phyloP scores from a whole-genome alignment of 441 rosid genomes.

The Euphorbia corollata region DNA sequence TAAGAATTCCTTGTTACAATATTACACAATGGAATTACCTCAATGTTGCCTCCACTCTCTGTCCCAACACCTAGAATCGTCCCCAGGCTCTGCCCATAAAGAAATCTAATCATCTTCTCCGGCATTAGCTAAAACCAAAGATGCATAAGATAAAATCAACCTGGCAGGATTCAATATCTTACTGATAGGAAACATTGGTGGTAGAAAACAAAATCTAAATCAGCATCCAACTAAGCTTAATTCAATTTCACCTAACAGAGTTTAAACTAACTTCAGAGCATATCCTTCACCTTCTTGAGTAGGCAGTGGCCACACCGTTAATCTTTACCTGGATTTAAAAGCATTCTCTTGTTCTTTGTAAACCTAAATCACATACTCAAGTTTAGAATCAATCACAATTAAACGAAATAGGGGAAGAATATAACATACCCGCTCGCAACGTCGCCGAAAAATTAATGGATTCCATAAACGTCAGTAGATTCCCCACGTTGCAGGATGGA shows the following conservation, averaged over 20 bases:
- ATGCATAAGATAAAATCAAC: constrained; percentile 27
- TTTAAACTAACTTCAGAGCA: too few species aligned
- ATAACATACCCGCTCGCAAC: too few species aligned
- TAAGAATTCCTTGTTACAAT: neutral
- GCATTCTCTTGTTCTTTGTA: too few species aligned
- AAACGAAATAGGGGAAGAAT: too few species aligned
- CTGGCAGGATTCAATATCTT: neutral
- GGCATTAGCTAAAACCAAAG: constrained; percentile 86
- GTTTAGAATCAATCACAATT: too few species aligned
- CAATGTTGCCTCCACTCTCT: constrained; percentile 63
- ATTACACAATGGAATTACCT: constrained; percentile 35
- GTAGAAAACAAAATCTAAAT: neutral
- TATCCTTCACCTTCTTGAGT: too few species aligned
- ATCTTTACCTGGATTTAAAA: too few species aligned
- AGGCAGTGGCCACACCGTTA: too few species aligned
- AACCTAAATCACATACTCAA: too few species aligned
- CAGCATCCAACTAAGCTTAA: neutral
- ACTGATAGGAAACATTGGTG: neutral
- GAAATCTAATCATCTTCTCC: constrained; percentile 96
- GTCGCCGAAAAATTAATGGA: too few species aligned
- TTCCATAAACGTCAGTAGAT: too few species aligned
- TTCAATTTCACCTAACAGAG: neutral
- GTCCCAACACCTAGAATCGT: constrained; percentile 63
- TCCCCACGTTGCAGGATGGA: too few species aligned
- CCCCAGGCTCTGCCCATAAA: constrained; percentile 68